phyloP scores from a whole-genome alignment of 441 rosid species.

The Pelargonium fulgidum region DNA sequence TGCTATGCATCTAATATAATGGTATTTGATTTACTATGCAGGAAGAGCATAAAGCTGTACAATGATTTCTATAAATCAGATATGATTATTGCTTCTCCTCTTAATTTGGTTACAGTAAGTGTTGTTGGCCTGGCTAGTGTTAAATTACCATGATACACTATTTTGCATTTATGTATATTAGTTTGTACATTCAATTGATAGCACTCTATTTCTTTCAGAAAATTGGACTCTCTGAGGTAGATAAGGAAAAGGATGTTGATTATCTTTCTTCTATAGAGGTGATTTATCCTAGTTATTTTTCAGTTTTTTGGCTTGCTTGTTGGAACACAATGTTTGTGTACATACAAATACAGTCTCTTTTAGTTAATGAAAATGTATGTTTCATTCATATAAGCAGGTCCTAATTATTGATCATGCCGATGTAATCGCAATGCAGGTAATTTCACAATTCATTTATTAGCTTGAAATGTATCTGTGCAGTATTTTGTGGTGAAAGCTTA shows the following conservation, averaged over 20 bases:
- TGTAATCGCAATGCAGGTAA: slow-evolving; percentile 89
- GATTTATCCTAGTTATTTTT: slow-evolving; percentile 11
- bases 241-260: slow-evolving; percentile 70
- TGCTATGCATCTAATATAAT: not conserved
- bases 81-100: slow-evolving; percentile 86
- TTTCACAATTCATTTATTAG: slow-evolving; percentile 23
- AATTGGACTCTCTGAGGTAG: slow-evolving; percentile 52
- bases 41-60: slow-evolving; percentile 79
- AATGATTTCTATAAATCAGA: slow-evolving; percentile 89
- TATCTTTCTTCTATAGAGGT: slow-evolving; percentile 97
- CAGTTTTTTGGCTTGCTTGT: slow-evolving; percentile 13
- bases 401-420: slow-evolving; percentile 90
- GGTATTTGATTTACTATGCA: slow-evolving; percentile 21
- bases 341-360: slow-evolving; percentile 13
- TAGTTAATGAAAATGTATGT: slow-evolving; percentile 18
- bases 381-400: slow-evolving; percentile 46
- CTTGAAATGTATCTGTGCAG: slow-evolving; percentile 8
- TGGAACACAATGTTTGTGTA: not conserved
- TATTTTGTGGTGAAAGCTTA: not conserved
- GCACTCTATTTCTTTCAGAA: slow-evolving; percentile 39
- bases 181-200: slow-evolving; percentile 18
- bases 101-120: slow-evolving; percentile 58
- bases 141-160: not conserved
- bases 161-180: not conserved
- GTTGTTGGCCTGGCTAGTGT: slow-evolving; percentile 14